Evolutionary conservation across 2,329 filamentous ascomycete genomes (phyloP), one percentile per base, ranked within the genome.

Genomic region (Aspergillus costaricaensis): DNA sequence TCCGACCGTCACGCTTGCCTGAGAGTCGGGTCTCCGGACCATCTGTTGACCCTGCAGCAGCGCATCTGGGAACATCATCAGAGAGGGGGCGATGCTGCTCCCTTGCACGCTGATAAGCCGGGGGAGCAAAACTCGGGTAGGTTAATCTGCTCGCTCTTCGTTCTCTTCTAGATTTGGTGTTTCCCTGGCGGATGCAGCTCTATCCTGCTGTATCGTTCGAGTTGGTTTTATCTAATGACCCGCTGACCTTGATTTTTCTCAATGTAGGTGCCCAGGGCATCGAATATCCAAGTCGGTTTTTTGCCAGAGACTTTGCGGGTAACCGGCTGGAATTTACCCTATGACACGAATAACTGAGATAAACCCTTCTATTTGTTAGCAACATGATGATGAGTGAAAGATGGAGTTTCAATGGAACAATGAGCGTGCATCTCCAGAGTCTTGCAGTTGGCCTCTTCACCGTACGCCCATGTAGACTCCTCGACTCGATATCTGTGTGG

Each of bases 251-350:
- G 5, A 17, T 4, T 9, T 9, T 1, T 30, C 14, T n/a, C 7
- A 9, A 6, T 49, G n/a, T 53, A 82, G 81, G 84, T 2, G 73
- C 77, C 0, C 76, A 84, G 67, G 85, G 84, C 0, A 80, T 82
- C 1, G 86, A 88, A 70, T 88, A 86, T 66, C 86, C 86, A 0
- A 77, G 74, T 38, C 77, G 86, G 14, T 89, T 89, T 71, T 89
- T 89, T 70, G 85, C 84, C 0, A 79, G 84, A 59, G 83, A 86
- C 64, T 86, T 79, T 72, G 82, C 82, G 1, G 83, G 83, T 2
- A 85, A 85, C 65, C 70, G 80, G 56, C 68, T 85, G 36, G 83
- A 85, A 68, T 85, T 85, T 64, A 83, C 78, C 55, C 55, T 83
- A 59, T 84, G 66, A 59, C 39, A 39, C 50, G 30, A 3, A 15